A percentile compares a stretch with the other conserved stretches of the same genome.
These are phyloP conservation scores for Trichosanthes cucumerina DNA, from an alignment of 306 rosid species.

Conservation along the genomic window DNA sequence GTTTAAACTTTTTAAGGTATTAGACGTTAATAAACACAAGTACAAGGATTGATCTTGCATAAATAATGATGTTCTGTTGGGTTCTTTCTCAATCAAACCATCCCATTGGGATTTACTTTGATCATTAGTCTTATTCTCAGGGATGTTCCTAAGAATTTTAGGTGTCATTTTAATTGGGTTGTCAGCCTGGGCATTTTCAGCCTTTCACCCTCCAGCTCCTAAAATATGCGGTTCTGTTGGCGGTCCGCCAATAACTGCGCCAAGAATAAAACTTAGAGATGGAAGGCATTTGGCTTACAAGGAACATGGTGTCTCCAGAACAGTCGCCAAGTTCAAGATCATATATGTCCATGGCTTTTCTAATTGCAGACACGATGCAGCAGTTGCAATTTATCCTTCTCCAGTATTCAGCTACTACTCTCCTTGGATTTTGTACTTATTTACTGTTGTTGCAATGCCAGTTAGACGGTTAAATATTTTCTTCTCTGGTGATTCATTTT, in stretches of 20 bases:
- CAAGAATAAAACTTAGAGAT: slow-evolving; percentile 68
- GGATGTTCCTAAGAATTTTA: slow-evolving; percentile 36
- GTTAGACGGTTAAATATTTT: neutral
- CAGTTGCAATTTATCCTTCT: slow-evolving; percentile 30
- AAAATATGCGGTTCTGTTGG: slow-evolving; percentile 64
- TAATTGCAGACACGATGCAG: slow-evolving; percentile 54
- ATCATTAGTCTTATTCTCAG: slow-evolving; percentile 24
- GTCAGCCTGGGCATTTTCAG: slow-evolving; percentile 65
- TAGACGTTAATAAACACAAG: neutral
- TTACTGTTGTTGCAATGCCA: neutral
- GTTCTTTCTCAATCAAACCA: neutral
- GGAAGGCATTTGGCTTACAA: slow-evolving; percentile 84
- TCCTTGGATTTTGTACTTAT: neutral
- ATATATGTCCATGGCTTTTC: slow-evolving; percentile 47
- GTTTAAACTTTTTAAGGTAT: too few species aligned
- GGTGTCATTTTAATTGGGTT: slow-evolving; percentile 43
- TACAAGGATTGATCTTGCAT: neutral
- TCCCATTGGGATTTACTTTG: neutral
- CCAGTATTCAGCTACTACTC: slow-evolving; percentile 33
- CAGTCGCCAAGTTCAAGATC: slow-evolving; percentile 52
- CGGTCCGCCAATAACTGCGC: slow-evolving; percentile 68
- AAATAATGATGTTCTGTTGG: neutral
- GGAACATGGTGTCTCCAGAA: slow-evolving; percentile 66
- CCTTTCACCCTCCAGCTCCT: slow-evolving; percentile 53
- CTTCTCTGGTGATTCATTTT: slow-evolving; percentile 2